Evolutionary conservation across 2,329 filamentous ascomycete species (phyloP), one percentile per base, ranked within the genome.

Genomic region (Rugonectria rugulosa): DNA sequence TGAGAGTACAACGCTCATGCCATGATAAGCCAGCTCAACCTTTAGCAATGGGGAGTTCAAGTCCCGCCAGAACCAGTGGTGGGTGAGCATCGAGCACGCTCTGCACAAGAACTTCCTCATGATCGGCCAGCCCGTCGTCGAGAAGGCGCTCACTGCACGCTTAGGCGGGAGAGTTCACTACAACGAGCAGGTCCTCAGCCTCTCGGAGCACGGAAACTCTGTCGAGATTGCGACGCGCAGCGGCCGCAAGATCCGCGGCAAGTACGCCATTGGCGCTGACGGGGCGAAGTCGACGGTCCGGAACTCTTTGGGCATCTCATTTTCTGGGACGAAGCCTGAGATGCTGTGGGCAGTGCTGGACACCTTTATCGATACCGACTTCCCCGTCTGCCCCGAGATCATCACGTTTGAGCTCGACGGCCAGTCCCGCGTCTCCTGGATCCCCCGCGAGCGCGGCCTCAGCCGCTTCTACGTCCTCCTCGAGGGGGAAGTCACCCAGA

Each of bases 121-220:
- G 78, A 75, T 81, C 45, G 78, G 79, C 5, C 79, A 81, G 57
- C 75, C 79, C 1, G 74, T 75, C 9, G 71, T 81, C 0, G 79
- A 81, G 60, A 62, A 68, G 5, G 65, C 73, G 1, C 66, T 81
- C n/a, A 61, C 67, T n/a, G 57, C 57, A 1, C 68, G 70, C 7
- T 68, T 81, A 1, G 67, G 68, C 1, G 62, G 67, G 0, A 50
- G 58, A 0, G 67, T 80, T 5, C 63, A 68, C 41, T 79, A 79
- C 53, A 64, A 68, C 14, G 75, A 79, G 36, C 69, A 69, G 2
- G 77, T 76, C 3, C 58, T 62, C 1, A 67, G 59, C 2, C 68
- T 92, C 82, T 1, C 85, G 81, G 37, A 92, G 73, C 38, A 88
- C 77, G 11, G 81, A 72, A 32, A 87, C 73, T 4, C 79, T 75